Conservation (phyloP, 257 asterid species). For the Nicotiana otophora region DNA sequence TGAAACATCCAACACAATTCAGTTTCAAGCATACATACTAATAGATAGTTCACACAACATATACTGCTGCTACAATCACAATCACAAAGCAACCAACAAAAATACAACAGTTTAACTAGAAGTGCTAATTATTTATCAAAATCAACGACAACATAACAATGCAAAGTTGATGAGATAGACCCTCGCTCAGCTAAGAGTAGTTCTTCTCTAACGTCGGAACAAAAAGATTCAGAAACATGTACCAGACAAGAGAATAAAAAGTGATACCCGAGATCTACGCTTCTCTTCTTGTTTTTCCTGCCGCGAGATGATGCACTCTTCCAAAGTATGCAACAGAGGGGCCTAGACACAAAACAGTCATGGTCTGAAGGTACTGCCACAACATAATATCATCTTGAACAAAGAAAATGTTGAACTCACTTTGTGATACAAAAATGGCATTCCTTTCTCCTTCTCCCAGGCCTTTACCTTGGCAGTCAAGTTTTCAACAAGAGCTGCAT, state of each 20-base stretch:
- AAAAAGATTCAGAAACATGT: not conserved
- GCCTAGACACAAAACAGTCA: slow-evolving; percentile 28
- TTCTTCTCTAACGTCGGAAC: not conserved
- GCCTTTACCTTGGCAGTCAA: slow-evolving; percentile 53
- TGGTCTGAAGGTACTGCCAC: slow-evolving; percentile 5
- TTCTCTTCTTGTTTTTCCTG: slow-evolving; percentile 68
- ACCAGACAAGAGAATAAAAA: not conserved
- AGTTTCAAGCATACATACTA: not conserved
- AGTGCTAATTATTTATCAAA: not conserved
- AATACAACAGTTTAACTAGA: not conserved
- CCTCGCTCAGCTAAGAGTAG: not conserved
- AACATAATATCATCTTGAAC: slow-evolving; percentile 1
- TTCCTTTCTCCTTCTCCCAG: slow-evolving; percentile 72
- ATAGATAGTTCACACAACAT: not conserved
- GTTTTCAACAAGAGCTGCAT: slow-evolving; percentile 65
- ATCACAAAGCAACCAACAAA: not conserved
- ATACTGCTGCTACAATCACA: not conserved
- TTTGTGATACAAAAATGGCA: slow-evolving; percentile 55
- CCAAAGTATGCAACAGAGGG: slow-evolving; percentile 51
- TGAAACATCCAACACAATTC: not conserved
- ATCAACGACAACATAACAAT: not conserved
- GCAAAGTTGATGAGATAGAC: not conserved
- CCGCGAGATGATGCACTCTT: slow-evolving; percentile 40
- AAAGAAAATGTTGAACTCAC: slow-evolving; percentile 22
- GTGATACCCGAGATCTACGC: slow-evolving; percentile 58